Evolutionary conservation across 441 rosid species (phyloP).

Genomic region (Brassica hybrid): DNA sequence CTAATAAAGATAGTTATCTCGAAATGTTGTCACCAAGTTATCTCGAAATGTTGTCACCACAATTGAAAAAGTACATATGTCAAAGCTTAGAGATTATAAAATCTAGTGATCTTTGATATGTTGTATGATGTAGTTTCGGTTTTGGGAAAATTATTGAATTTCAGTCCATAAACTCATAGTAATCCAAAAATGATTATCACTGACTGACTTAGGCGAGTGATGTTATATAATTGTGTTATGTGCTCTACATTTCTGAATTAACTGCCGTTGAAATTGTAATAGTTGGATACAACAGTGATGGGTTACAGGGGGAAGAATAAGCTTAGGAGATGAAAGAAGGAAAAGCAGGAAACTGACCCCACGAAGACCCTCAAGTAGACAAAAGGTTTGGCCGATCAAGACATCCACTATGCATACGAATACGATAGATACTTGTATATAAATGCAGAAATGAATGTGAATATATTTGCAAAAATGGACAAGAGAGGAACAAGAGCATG

Average conservation of each 20-base stretch:
- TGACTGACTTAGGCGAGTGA: constrained; percentile 1
- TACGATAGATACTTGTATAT: constrained; percentile 10
- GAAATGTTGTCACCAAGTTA: too few relatives aligned
- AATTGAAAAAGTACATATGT: not conserved
- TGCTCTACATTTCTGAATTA: not conserved
- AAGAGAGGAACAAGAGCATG: constrained; percentile 43
- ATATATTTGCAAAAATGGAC: constrained; percentile 29
- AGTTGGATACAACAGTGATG: constrained; percentile 10
- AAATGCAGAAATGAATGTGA: constrained; percentile 31
- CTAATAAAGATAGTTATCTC: constrained; percentile 14
- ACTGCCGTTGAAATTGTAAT: not conserved
- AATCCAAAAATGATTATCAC: not conserved
- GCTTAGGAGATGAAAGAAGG: constrained; percentile 8
- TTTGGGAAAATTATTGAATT: not conserved
- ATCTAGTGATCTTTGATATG: not conserved
- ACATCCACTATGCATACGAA: constrained; percentile 15
- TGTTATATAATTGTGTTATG: not conserved
- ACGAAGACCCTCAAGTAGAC: constrained; percentile 31
- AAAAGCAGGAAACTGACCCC: constrained; percentile 24
- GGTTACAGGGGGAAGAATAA: constrained; percentile 15
- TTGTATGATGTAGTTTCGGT: not conserved
- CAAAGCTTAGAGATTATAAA: not conserved
- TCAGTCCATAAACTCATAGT: not conserved
- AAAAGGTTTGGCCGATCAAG: constrained; percentile 40
- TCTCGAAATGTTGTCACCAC: not conserved